A percentile compares a stretch with the other conserved stretches of the same genome.
phyloP scores from a whole-genome alignment of 2,329 filamentous ascomycete genomes.

The Plectosphaerella cucumerina region DNA sequence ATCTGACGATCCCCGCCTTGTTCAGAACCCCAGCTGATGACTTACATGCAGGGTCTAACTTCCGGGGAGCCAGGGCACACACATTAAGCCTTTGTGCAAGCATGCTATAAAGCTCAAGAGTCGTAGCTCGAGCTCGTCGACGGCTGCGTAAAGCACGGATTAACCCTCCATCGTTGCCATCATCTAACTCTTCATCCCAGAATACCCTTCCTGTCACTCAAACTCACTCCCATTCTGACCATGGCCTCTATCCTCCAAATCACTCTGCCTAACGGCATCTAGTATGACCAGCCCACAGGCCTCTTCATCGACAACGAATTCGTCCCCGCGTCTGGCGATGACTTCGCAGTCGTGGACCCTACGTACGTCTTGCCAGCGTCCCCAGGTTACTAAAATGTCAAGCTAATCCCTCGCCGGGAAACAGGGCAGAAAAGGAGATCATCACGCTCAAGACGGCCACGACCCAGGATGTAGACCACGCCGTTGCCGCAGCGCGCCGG shows the following conservation, averaged over 20 bases:
- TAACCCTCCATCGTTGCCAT: no score
- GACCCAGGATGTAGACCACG: conserved; percentile 1
- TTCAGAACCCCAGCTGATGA: no score
- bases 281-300: background rate
- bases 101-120: no score
- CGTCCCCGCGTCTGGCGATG: background rate
- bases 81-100: no score
- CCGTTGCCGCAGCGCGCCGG: conserved; percentile 1
- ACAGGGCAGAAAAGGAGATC: conserved; percentile 8
- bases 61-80: no score
- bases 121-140: no score
- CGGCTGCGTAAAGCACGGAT: no score
- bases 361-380: background rate
- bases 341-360: conserved; percentile 1
- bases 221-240: background rate
- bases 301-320: conserved; percentile 2
- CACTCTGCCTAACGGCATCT: background rate
- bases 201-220: no score
- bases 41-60: no score
- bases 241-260: background rate
- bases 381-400: no score
- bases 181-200: no score
- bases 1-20: no score
- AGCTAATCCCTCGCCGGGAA: conserved; percentile 33
- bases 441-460: conserved; percentile 1